These are phyloP conservation scores for Pelargonium cotyledonis DNA, from an alignment of 441 rosid species.

Conservation along the genomic window DNA sequence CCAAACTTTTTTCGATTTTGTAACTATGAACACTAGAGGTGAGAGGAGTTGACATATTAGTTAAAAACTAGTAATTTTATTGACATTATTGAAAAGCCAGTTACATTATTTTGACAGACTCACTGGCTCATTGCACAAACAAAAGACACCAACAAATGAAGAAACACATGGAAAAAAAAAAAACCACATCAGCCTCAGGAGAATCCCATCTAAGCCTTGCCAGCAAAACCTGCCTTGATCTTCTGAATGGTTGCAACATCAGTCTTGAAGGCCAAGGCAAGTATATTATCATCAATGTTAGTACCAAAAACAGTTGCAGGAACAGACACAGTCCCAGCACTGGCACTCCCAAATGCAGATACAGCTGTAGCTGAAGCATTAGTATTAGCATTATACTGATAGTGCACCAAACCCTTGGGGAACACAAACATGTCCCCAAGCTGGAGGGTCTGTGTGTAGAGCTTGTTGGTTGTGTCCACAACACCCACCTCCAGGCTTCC, in stretches of 20 bases:
- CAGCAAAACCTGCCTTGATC: conserved; percentile 19
- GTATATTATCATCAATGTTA: conserved; percentile 13
- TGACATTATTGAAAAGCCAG: too few species aligned
- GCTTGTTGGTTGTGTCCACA: conserved; percentile 21
- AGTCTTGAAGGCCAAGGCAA: conserved; percentile 22
- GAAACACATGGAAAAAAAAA: too few species aligned
- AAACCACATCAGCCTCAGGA: too few species aligned
- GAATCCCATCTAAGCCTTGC: background rate
- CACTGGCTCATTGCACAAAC: too few species aligned
- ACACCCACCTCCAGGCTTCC: conserved; percentile 22
- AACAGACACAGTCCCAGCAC: conserved; percentile 20
- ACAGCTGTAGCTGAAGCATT: conserved; percentile 11
- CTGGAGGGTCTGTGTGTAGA: conserved; percentile 17
- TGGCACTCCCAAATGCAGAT: conserved; percentile 23
- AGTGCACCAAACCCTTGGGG: conserved; percentile 25
- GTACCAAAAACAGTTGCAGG: conserved; percentile 13
- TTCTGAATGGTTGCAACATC: conserved; percentile 19
- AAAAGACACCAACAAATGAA: too few species aligned
- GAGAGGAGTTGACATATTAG: too few species aligned
- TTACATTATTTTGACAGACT: too few species aligned
- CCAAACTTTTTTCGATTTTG: too few species aligned
- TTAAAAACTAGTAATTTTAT: too few species aligned
- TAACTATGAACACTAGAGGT: too few species aligned
- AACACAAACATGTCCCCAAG: conserved; percentile 22
- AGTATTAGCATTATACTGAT: conserved; percentile 19